A percentile compares a stretch with the other conserved stretches of the same genome.
These are phyloP conservation scores for Epichloe aotearoae DNA, from an alignment of 2,329 filamentous ascomycete species.

Conservation along the genomic window DNA sequence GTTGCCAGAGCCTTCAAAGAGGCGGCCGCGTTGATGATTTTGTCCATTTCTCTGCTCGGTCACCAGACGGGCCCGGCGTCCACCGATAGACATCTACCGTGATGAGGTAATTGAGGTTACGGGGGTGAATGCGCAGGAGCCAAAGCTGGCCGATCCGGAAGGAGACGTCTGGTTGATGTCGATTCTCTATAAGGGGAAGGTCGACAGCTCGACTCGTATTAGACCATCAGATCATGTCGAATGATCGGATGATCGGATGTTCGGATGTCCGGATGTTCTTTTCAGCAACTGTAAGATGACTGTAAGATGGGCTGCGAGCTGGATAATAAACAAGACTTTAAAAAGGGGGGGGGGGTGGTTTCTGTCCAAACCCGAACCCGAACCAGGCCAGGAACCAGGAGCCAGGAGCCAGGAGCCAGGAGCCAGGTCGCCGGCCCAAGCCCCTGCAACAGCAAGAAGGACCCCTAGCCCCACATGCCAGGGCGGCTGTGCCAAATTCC, in stretches of 20 bases:
- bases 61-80: neutral
- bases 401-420: no score
- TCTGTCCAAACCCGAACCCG: no score
- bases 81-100: neutral
- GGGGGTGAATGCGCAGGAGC: neutral
- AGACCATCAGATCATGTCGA: neutral
- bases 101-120: no score
- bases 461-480: neutral
- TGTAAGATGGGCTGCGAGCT: neutral
- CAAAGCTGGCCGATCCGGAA: neutral
- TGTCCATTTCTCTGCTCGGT: slow-evolving; percentile 2
- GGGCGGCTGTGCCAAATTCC: no score
- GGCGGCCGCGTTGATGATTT: slow-evolving; percentile 1
- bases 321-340: neutral
- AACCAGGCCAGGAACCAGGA: no score
- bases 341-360: no score
- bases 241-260: neutral
- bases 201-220: neutral
- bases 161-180: neutral
- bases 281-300: neutral
- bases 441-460: neutral
- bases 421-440: no score
- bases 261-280: neutral
- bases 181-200: neutral
- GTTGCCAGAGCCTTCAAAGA: slow-evolving; percentile 10